A percentile compares a stretch with the other conserved stretches of the same genome.
Evolutionary conservation across 2,329 filamentous ascomycete genomes (phyloP).

Genomic region (Fusarium sambucinum): DNA sequence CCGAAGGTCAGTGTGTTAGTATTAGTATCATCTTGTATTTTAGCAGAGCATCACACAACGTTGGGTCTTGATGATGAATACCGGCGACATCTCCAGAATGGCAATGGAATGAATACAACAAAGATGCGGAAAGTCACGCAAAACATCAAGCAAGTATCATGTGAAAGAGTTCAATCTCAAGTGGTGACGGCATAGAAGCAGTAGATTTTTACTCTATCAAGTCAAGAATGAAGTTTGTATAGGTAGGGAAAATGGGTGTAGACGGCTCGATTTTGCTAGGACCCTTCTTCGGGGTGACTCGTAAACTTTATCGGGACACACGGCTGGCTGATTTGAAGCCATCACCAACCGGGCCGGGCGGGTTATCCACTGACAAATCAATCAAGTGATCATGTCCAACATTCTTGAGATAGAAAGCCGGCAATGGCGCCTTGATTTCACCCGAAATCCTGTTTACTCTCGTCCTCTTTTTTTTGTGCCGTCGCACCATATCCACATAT

Average conservation of each 20-base stretch:
- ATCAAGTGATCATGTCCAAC: neutral
- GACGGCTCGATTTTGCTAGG: conserved; percentile 1
- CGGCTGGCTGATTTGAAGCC: conserved; percentile 19
- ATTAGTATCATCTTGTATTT: conserved; percentile 27
- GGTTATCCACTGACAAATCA: neutral
- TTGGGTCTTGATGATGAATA: neutral
- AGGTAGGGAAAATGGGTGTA: neutral
- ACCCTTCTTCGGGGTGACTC: neutral
- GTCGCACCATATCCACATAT: neutral
- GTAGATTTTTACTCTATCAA: neutral
- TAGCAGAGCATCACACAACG: conserved; percentile 14
- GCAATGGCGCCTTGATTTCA: conserved; percentile 2
- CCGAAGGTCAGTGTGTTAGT: conserved; percentile 15
- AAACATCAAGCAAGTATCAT: neutral
- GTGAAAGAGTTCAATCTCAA: neutral
- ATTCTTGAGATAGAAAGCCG: conserved; percentile 1
- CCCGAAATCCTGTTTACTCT: conserved; percentile 2
- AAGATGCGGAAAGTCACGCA: conserved; percentile 6
- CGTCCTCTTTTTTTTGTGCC: neutral
- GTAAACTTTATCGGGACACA: conserved; percentile 22
- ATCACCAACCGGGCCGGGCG: conserved; percentile 18
- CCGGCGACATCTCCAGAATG: neutral
- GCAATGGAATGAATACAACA: conserved; percentile 2
- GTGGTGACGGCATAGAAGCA: neutral
- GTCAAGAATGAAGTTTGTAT: neutral